Evolutionary conservation across 228 moss, liverwort and hornwort genomes (phyloP).

Genomic region (Sphagnum fallax): DNA sequence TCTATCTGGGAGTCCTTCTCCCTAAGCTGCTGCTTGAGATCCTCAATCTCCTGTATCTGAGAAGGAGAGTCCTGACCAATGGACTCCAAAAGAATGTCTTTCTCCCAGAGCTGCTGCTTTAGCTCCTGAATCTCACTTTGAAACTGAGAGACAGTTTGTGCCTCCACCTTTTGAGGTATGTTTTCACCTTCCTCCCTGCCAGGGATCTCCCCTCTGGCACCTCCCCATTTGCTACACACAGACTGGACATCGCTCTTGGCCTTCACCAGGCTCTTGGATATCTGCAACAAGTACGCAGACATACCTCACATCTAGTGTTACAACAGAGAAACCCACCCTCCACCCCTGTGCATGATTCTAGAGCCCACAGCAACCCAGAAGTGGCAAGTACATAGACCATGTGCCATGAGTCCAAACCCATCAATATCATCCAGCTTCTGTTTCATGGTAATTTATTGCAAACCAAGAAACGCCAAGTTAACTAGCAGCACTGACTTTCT

Average conservation of each 20-base stretch:
- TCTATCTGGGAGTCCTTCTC: conserved; percentile 17
- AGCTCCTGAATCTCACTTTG: conserved; percentile 31
- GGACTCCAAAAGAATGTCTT: conserved; percentile 23
- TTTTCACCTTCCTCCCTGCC: conserved; percentile 71
- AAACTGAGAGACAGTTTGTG: conserved; percentile 31
- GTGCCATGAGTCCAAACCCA: too few species aligned
- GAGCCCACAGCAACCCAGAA: too few species aligned
- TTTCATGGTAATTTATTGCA: too few species aligned
- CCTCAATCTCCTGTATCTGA: conserved; percentile 9
- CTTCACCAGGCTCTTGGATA: conserved; percentile 54
- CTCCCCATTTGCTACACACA: conserved; percentile 27
- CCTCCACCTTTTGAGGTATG: conserved; percentile 49
- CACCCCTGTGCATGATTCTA: background rate
- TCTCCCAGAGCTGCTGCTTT: conserved; percentile 37
- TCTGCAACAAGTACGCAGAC: conserved; percentile 6
- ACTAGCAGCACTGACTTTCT: too few species aligned
- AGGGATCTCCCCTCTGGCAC: conserved; percentile 37
- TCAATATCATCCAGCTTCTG: too few species aligned
- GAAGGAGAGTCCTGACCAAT: conserved; percentile 12
- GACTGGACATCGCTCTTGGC: conserved; percentile 29
- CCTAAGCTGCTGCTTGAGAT: conserved; percentile 23
- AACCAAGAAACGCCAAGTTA: too few species aligned
- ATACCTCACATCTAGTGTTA: background rate
- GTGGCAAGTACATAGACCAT: too few species aligned
- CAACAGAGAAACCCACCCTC: background rate